These are phyloP conservation scores for Coniferiporia weirii DNA, from an alignment of 1,284 basidiomycete species.

Conservation along the genomic window DNA sequence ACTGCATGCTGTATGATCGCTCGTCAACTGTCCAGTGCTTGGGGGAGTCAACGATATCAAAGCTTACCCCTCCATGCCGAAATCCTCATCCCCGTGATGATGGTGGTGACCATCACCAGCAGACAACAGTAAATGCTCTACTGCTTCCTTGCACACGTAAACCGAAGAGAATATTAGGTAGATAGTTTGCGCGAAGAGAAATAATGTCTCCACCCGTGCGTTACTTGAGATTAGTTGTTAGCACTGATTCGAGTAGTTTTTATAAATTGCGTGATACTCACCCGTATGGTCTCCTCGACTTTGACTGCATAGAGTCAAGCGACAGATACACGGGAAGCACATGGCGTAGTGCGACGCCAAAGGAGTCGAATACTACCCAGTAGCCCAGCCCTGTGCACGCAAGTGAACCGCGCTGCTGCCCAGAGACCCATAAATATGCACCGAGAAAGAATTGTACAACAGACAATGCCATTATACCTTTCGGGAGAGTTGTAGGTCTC, in stretches of 20 bases:
- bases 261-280: slow-evolving; percentile 35
- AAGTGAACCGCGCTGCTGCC: slow-evolving; percentile 85
- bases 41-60: background rate
- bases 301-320: slow-evolving; percentile 25
- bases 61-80: slow-evolving; percentile 37
- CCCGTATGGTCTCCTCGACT: slow-evolving; percentile 59
- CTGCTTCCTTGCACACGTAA: slow-evolving; percentile 90
- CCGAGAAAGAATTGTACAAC: slow-evolving; percentile 54
- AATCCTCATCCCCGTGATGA: slow-evolving; percentile 44
- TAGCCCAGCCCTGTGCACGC: slow-evolving; percentile 90
- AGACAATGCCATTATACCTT: slow-evolving; percentile 19
- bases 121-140: slow-evolving; percentile 75
- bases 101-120: slow-evolving; percentile 62
- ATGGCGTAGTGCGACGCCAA: slow-evolving; percentile 64
- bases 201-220: slow-evolving; percentile 68
- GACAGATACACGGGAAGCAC: slow-evolving; percentile 42
- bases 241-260: background rate
- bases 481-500: slow-evolving; percentile 2
- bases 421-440: slow-evolving; percentile 81
- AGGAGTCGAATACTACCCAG: slow-evolving; percentile 92
- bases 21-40: background rate
- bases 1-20: slow-evolving; percentile 52
- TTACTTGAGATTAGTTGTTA: slow-evolving; percentile 42
- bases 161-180: slow-evolving; percentile 89
- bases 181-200: slow-evolving; percentile 83